These are phyloP conservation scores for Colletotrichum trifolii DNA, from an alignment of 2,329 filamentous ascomycete species.

Conservation along the genomic window DNA sequence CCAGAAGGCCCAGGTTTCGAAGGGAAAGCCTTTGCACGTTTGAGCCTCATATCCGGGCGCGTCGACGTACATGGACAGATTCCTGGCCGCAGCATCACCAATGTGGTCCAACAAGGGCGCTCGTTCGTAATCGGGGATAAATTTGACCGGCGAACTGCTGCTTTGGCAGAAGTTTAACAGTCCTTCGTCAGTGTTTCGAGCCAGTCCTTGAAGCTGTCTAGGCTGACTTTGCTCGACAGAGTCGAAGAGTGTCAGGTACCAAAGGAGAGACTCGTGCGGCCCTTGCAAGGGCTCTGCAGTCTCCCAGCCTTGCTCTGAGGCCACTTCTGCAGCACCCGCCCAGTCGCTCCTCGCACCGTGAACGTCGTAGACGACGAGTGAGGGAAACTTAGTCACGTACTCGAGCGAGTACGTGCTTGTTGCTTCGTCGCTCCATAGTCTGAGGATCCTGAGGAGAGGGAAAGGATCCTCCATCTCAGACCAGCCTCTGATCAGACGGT, in stretches of 20 bases:
- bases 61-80: conserved; percentile 44
- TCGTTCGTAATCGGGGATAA: conserved; percentile 44
- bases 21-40: conserved; percentile 48
- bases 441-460: conserved; percentile 57
- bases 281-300: conserved; percentile 40
- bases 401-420: conserved; percentile 53
- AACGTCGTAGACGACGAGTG: conserved; percentile 58
- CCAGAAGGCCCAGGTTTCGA: conserved; percentile 56
- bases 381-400: conserved; percentile 55
- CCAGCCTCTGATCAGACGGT: conserved; percentile 60
- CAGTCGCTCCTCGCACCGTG: conserved; percentile 50
- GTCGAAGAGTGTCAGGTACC: conserved; percentile 50
- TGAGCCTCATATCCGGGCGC: conserved; percentile 44
- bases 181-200: conserved; percentile 48
- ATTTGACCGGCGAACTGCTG: conserved; percentile 42
- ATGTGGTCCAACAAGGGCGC: conserved; percentile 49
- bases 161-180: conserved; percentile 41
- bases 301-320: conserved; percentile 48
- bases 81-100: conserved; percentile 46
- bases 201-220: conserved; percentile 42
- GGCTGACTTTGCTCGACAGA: conserved; percentile 42
- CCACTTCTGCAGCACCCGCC: conserved; percentile 41
- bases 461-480: conserved; percentile 54
- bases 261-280: conserved; percentile 47
- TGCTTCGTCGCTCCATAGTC: conserved; percentile 55